phyloP scores from a whole-genome alignment of 2,329 filamentous ascomycete species.

The Penicillium paneum region DNA sequence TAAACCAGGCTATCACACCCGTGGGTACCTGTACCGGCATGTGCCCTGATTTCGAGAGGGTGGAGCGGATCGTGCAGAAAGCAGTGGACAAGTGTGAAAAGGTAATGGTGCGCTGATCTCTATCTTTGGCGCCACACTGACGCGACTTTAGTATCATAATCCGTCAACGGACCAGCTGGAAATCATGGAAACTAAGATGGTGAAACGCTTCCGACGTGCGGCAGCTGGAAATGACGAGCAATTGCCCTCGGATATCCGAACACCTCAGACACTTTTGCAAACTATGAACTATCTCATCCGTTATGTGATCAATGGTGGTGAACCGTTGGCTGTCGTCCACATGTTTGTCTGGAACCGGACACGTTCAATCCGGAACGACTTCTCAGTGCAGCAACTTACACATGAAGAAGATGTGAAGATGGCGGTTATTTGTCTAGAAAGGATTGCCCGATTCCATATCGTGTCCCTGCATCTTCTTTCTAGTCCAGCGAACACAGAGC shows the following conservation, averaged over 20 bases:
- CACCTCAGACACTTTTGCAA: slow-evolving; percentile 49
- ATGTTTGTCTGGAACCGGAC: slow-evolving; percentile 66
- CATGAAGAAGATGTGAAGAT: slow-evolving; percentile 55
- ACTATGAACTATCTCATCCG: slow-evolving; percentile 50
- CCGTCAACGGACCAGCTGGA: slow-evolving; percentile 34
- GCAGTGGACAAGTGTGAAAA: slow-evolving; percentile 61
- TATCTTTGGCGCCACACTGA: background rate
- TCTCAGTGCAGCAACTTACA: slow-evolving; percentile 60
- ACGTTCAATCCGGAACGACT: slow-evolving; percentile 62
- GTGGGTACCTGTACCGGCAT: slow-evolving; percentile 62
- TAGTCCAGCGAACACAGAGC: slow-evolving; percentile 49
- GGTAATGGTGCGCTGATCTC: slow-evolving; percentile 35
- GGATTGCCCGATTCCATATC: slow-evolving; percentile 63
- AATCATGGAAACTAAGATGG: slow-evolving; percentile 50
- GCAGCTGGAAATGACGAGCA: slow-evolving; percentile 63
- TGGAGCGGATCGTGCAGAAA: slow-evolving; percentile 60
- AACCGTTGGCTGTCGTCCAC: slow-evolving; percentile 53
- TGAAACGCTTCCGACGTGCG: slow-evolving; percentile 62
- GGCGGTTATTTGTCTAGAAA: slow-evolving; percentile 60
- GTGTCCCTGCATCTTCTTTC: slow-evolving; percentile 60
- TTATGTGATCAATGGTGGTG: slow-evolving; percentile 50
- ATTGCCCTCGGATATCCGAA: slow-evolving; percentile 61
- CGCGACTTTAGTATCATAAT: slow-evolving; percentile 32
- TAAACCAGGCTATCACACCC: slow-evolving; percentile 60
- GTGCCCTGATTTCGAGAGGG: slow-evolving; percentile 63